phyloP scores from a whole-genome alignment of 2,329 filamentous ascomycete species.

The Fusarium decemcellulare region DNA sequence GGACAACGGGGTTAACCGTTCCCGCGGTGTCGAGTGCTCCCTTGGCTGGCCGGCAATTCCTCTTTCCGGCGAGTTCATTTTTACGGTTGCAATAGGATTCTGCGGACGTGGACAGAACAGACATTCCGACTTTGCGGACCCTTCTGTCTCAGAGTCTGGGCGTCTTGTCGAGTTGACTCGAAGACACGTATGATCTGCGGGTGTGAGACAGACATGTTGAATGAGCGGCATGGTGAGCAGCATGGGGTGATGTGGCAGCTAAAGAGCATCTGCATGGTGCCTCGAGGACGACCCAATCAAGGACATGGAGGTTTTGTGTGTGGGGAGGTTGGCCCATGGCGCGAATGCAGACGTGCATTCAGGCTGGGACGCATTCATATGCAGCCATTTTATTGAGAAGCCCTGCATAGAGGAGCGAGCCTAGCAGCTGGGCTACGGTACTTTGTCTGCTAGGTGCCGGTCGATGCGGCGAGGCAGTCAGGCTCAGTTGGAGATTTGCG shows the following conservation, averaged over 20 bases:
- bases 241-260: slow-evolving; percentile 16
- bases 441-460: slow-evolving; percentile 1
- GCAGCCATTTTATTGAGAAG: slow-evolving; percentile 5
- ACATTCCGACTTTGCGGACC: background rate
- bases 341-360: slow-evolving; percentile 3
- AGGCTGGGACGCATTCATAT: slow-evolving; percentile 11
- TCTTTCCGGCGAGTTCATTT: slow-evolving; percentile 6
- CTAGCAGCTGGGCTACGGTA: background rate
- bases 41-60: slow-evolving; percentile 31
- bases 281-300: slow-evolving; percentile 12
- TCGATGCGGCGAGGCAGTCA: slow-evolving; percentile 7
- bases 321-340: background rate
- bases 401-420: too few species aligned
- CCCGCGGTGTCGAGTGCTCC: slow-evolving; percentile 14
- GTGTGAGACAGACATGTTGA: slow-evolving; percentile 8
- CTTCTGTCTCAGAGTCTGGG: slow-evolving; percentile 3
- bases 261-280: slow-evolving; percentile 3
- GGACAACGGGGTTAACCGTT: slow-evolving; percentile 34
- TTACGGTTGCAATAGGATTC: background rate
- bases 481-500: background rate
- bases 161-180: slow-evolving; percentile 10
- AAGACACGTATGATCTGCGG: slow-evolving; percentile 33
- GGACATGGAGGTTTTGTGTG: background rate
- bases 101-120: background rate
- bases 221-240: background rate